Evolutionary conservation across 345 rosid species (phyloP).

Genomic region (Turnera subulata): DNA sequence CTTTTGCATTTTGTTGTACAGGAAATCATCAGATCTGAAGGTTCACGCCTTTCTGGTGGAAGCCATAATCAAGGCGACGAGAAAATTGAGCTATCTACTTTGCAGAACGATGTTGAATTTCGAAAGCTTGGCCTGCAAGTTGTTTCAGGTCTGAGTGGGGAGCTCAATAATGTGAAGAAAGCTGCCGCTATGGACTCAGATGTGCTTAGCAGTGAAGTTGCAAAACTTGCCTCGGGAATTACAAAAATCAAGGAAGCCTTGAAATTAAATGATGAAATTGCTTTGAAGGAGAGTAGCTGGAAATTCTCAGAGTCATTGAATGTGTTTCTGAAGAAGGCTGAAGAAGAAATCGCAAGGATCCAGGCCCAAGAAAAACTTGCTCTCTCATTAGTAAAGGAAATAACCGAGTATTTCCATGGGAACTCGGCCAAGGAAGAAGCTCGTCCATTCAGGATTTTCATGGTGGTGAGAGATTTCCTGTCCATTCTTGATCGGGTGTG

Average conservation of each 20-base stretch:
- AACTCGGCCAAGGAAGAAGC: slow-evolving; percentile 99
- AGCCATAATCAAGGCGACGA: slow-evolving; percentile 13
- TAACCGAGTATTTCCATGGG: slow-evolving; percentile 97
- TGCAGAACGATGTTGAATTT: slow-evolving; percentile 65
- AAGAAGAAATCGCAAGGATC: slow-evolving; percentile 79
- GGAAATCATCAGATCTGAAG: slow-evolving; percentile 81
- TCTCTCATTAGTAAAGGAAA: slow-evolving; percentile 82
- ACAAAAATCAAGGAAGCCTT: slow-evolving; percentile 51
- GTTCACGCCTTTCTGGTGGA: slow-evolving; percentile 54
- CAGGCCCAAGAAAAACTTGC: slow-evolving; percentile 92
- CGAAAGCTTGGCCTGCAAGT: slow-evolving; percentile 89
- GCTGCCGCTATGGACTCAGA: slow-evolving; percentile 98
- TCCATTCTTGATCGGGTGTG: slow-evolving; percentile 83
- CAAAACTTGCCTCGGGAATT: slow-evolving; percentile 73
- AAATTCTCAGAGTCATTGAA: slow-evolving; percentile 74
- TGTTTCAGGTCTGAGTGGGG: slow-evolving; percentile 77
- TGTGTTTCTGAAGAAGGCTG: slow-evolving; percentile 56
- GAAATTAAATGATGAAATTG: slow-evolving; percentile 35
- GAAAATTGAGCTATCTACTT: slow-evolving; percentile 24
- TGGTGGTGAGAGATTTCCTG: slow-evolving; percentile 94
- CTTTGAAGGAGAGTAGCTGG: slow-evolving; percentile 34
- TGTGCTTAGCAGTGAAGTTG: slow-evolving; percentile 69
- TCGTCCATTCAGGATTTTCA: slow-evolving; percentile 93
- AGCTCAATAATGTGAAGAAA: slow-evolving; percentile 81
- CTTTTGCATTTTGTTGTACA: slow-evolving; percentile 89